phyloP scores from a whole-genome alignment of 805 yeast species.

The Cyberlindnera mississippiensis region DNA sequence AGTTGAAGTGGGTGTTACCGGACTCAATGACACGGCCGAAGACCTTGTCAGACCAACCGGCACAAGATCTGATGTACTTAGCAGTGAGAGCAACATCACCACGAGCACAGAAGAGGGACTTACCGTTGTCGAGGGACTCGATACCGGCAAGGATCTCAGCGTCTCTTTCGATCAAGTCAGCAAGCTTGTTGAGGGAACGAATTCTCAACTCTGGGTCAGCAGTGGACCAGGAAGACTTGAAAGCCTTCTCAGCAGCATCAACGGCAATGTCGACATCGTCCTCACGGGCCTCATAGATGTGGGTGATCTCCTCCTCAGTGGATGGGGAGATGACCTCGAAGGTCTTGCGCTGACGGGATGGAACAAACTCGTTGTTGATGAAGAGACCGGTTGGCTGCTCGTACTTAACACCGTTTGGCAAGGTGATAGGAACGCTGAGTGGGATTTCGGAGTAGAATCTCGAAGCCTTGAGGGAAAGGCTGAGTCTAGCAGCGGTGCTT shows the following conservation, averaged over 20 bases:
- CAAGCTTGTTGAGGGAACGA: conserved; percentile 59
- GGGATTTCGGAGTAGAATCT: conserved; percentile 36
- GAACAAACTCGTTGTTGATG: conserved; percentile 73
- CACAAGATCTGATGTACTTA: conserved; percentile 75
- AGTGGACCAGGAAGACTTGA: conserved; percentile 65
- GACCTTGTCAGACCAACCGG: conserved; percentile 75
- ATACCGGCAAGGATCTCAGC: conserved; percentile 72
- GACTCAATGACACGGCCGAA: conserved; percentile 57
- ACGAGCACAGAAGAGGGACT: conserved; percentile 65
- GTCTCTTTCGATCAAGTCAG: conserved; percentile 73
- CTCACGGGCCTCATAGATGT: conserved; percentile 68
- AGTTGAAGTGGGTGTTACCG: conserved; percentile 58
- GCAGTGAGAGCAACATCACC: conserved; percentile 75
- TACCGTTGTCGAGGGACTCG: conserved; percentile 90
- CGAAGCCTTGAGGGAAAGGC: conserved; percentile 21
- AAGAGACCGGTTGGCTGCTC: conserved; percentile 81
- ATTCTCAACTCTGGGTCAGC: conserved; percentile 67
- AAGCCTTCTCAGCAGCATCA: conserved; percentile 77
- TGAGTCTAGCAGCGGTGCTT: conserved; percentile 14
- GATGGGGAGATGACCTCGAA: conserved; percentile 65
- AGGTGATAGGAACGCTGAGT: conserved; percentile 44
- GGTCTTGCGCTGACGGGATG: conserved; percentile 54
- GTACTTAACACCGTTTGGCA: conserved; percentile 72
- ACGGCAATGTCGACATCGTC: conserved; percentile 85
- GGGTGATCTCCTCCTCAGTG: conserved; percentile 66